Evolutionary conservation across 148 eudicot species (phyloP), one percentile per base, ranked within the genome.

Genomic region (Rhododendron williamsianum): DNA sequence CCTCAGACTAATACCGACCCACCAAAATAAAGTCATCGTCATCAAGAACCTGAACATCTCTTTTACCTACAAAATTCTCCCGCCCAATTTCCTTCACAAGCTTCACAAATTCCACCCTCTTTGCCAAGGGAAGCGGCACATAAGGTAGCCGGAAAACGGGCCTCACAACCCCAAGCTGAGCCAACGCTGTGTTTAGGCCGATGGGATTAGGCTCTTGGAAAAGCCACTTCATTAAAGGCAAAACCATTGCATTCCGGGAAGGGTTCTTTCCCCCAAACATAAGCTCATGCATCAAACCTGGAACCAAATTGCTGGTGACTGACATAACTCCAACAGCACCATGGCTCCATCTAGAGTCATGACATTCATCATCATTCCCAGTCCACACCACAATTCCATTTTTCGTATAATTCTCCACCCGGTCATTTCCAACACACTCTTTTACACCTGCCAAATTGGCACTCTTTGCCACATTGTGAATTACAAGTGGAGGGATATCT

Each of bases 331-430:
- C 98, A 3, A 90, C 91, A 15, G 97, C 98, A 58, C 95, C 98
- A 77, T 82, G 86, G 9, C 84, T 90, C 98, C 98, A 95, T 89
- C 94, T 87, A 5, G 98, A 92, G 82, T 95, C 97, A 73, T 95
- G 98, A 49, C 95, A 95, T 83, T 95, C 78, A 54, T 95, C 98
- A 81, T 95, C 98, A 48, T 95, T 95, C 46, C 98, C 98, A 83
- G 94, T 95, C 98, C 98, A 95, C 52, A 91, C 95, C 38, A 91
- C 92, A 23, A 91, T 90, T 45, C 87, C 89, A 0, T 87, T 91
- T 73, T 86, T 91, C 0, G 98, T 94, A 69, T 95, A 92, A 76
- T 89, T 86, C 60, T 93, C 90, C 48, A 94, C 87, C 74, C 98
- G 86, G 15, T 94, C 94, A 74, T 94, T 88, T 48, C 98, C 98